These are phyloP conservation scores for Scedosporium boydii DNA, from an alignment of 2,329 filamentous ascomycete species.

Conservation along the genomic window DNA sequence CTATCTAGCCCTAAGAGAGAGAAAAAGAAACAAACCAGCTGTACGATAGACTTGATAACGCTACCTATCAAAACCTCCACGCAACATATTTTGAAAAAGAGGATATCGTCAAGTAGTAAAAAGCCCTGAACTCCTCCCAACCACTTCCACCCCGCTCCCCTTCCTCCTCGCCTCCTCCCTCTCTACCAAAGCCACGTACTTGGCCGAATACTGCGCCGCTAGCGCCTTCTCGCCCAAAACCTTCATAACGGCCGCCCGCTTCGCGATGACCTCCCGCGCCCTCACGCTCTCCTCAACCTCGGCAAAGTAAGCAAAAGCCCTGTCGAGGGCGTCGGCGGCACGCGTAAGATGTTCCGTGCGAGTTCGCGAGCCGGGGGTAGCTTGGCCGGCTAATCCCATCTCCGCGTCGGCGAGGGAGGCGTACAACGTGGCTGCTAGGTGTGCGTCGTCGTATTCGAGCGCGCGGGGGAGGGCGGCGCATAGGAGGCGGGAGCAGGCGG, in stretches of 20 bases:
- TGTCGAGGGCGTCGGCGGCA: conserved; percentile 52
- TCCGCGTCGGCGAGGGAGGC: conserved; percentile 64
- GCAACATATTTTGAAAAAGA: background rate
- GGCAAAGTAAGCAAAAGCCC: conserved; percentile 54
- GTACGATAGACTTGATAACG: background rate
- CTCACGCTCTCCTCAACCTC: conserved; percentile 54
- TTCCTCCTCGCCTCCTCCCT: conserved; percentile 2
- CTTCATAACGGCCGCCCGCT: conserved; percentile 71
- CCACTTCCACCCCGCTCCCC: background rate
- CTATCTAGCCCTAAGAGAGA: too few species aligned
- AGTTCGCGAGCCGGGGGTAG: conserved; percentile 29
- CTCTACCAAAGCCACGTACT: conserved; percentile 50
- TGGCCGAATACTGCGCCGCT: conserved; percentile 58
- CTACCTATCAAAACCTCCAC: background rate
- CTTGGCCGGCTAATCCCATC: conserved; percentile 63
- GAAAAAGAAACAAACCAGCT: too few species aligned
- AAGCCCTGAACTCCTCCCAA: background rate
- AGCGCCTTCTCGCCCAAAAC: conserved; percentile 53
- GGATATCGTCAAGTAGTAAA: background rate
- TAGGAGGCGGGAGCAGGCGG: conserved; percentile 54
- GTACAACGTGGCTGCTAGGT: conserved; percentile 58
- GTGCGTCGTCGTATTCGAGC: conserved; percentile 58
- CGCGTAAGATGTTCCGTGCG: conserved; percentile 47
- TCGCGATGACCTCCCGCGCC: conserved; percentile 71
- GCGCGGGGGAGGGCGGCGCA: conserved; percentile 64